Evolutionary conservation across 768 basidiomycete species (phyloP).

Genomic region (Mycena pura): DNA sequence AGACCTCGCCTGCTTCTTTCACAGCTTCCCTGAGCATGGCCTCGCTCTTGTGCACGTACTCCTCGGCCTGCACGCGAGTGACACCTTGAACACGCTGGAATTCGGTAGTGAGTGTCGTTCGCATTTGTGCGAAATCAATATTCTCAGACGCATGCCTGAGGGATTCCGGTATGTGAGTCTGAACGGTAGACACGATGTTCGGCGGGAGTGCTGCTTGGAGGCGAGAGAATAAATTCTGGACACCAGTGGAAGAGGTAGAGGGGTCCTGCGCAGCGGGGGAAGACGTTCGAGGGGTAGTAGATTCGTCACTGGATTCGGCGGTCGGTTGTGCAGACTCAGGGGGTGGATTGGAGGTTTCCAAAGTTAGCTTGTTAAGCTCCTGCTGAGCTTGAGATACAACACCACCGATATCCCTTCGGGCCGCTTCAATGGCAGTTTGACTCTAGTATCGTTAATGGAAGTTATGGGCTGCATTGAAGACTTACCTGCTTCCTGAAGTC

Average conservation of each 20-base stretch:
- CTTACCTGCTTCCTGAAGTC: constrained; percentile 84
- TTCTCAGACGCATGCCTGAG: constrained; percentile 66
- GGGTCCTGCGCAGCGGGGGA: constrained; percentile 31
- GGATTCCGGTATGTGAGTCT: constrained; percentile 71
- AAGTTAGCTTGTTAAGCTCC: constrained; percentile 69
- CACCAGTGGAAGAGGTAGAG: constrained; percentile 34
- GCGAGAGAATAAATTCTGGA: constrained; percentile 66
- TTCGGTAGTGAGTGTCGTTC: constrained; percentile 66
- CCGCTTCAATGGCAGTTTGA: constrained; percentile 69
- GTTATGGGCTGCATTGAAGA: constrained; percentile 30
- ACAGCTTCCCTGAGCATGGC: constrained; percentile 68
- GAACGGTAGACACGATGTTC: constrained; percentile 71
- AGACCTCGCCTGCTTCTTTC: constrained; percentile 80
- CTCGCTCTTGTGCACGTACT: constrained; percentile 82
- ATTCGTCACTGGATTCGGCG: constrained; percentile 31
- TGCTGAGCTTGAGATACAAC: constrained; percentile 84
- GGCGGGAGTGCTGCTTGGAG: constrained; percentile 80
- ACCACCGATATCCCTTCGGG: constrained; percentile 73
- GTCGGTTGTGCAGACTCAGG: constrained; percentile 19
- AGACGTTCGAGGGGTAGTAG: constrained; percentile 33
- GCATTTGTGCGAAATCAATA: constrained; percentile 73
- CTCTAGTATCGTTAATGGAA: constrained; percentile 52
- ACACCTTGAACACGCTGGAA: constrained; percentile 79
- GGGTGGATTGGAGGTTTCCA: constrained; percentile 35
- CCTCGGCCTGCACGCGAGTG: constrained; percentile 79